Evolutionary conservation across 2,329 filamentous ascomycete species (phyloP).

Genomic region (Fusarium chlamydosporum): DNA sequence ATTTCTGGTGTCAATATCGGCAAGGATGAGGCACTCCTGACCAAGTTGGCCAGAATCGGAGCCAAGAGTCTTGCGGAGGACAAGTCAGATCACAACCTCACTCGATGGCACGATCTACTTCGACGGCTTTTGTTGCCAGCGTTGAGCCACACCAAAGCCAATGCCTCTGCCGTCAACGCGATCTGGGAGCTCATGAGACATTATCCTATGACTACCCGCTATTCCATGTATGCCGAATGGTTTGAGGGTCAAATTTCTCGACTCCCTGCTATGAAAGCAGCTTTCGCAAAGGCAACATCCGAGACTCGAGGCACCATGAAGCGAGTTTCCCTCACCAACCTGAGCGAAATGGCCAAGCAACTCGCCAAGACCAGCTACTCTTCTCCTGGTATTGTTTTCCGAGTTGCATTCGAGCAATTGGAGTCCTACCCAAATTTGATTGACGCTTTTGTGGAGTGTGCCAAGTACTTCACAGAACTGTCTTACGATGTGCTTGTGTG

Average conservation of each 20-base stretch:
- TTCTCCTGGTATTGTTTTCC: constrained; percentile 92
- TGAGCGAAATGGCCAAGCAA: constrained; percentile 85
- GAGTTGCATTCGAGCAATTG: constrained; percentile 88
- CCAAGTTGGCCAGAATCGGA: constrained; percentile 89
- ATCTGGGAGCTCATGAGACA: constrained; percentile 86
- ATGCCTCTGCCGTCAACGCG: constrained; percentile 86
- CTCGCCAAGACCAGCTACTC: constrained; percentile 93
- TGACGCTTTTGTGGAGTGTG: constrained; percentile 93
- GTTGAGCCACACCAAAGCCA: constrained; percentile 86
- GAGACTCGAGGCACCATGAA: constrained; percentile 91
- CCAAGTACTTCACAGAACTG: constrained; percentile 91
- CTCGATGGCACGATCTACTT: constrained; percentile 87
- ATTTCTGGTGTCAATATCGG: constrained; percentile 91
- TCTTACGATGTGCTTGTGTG: constrained; percentile 95
- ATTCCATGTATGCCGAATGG: constrained; percentile 94
- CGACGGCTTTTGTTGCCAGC: constrained; percentile 88
- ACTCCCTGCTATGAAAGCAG: constrained; percentile 80
- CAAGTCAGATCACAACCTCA: constrained; percentile 75
- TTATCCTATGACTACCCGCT: constrained; percentile 83
- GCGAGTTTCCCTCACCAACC: constrained; percentile 88
- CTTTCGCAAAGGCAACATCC: constrained; percentile 80
- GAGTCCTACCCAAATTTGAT: constrained; percentile 96
- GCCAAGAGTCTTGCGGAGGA: constrained; percentile 80
- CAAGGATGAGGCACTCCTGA: constrained; percentile 80
- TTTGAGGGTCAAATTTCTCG: constrained; percentile 84